Conservation (phyloP, 2,329 filamentous ascomycete genomes). For the Bipolaris victoriae region DNA sequence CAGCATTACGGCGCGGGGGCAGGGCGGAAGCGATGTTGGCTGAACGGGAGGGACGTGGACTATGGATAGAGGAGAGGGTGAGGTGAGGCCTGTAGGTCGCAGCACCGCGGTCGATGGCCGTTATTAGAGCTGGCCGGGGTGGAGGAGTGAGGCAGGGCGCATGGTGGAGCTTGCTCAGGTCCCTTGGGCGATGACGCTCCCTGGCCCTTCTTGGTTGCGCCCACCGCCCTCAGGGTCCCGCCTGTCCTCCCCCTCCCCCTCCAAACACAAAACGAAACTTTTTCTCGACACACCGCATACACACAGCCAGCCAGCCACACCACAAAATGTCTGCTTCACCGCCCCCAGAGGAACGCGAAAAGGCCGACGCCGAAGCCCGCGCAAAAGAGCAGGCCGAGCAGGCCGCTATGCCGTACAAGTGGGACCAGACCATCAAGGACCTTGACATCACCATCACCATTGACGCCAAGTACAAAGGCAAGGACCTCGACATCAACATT, state of each 20-base stretch:
- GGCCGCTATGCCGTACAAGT: slow-evolving; percentile 91
- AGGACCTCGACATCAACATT: slow-evolving; percentile 82
- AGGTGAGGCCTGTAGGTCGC: slow-evolving; percentile 16
- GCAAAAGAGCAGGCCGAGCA: slow-evolving; percentile 86
- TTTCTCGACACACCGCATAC: slow-evolving; percentile 7
- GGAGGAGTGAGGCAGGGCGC: slow-evolving; percentile 24
- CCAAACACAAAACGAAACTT: slow-evolving; percentile 15
- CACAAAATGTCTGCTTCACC: slow-evolving; percentile 51
- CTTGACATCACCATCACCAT: slow-evolving; percentile 80
- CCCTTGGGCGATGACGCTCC: slow-evolving; percentile 25
- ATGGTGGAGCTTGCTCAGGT: slow-evolving; percentile 21
- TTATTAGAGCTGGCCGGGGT: slow-evolving; percentile 22
- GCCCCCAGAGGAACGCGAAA: slow-evolving; percentile 60
- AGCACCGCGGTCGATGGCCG: slow-evolving; percentile 23
- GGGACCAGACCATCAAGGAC: slow-evolving; percentile 91
- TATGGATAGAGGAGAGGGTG: slow-evolving; percentile 24
- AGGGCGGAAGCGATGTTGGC: slow-evolving; percentile 23
- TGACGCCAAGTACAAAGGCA: slow-evolving; percentile 81
- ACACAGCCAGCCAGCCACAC: slow-evolving; percentile 13
- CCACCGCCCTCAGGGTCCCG: slow-evolving; percentile 13
- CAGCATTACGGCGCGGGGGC: slow-evolving; percentile 34
- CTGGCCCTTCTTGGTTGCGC: slow-evolving; percentile 9
- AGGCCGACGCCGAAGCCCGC: slow-evolving; percentile 63
- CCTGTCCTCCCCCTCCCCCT: slow-evolving; percentile 9
- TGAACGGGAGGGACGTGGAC: slow-evolving; percentile 23